phyloP scores from a whole-genome alignment of 1,284 basidiomycete genomes.

The Sporisorium graminicola region DNA sequence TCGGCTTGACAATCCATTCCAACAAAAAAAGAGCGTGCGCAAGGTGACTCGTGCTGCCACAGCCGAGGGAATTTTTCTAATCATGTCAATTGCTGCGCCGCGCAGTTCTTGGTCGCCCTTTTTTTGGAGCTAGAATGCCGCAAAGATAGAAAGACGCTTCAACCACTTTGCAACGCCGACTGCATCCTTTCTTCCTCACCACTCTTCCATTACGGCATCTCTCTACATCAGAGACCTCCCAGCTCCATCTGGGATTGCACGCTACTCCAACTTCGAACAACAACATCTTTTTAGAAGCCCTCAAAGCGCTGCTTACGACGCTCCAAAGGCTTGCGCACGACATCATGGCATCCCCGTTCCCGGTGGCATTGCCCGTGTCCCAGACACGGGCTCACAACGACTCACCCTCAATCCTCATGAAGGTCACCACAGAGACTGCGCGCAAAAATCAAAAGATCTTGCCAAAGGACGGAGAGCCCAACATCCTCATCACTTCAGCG shows the following conservation, averaged over 20 bases:
- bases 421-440: conserved; percentile 54
- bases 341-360: conserved; percentile 67
- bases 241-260: background rate
- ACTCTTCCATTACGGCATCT: background rate
- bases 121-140: background rate
- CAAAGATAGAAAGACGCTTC: background rate
- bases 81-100: background rate
- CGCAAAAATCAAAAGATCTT: conserved; percentile 57
- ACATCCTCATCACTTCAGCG: conserved; percentile 90
- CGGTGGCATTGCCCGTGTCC: conserved; percentile 55
- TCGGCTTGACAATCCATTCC: too few relatives aligned
- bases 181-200: background rate
- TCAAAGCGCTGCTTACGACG: conserved; percentile 6
- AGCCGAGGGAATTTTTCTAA: background rate
- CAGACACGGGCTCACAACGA: conserved; percentile 49
- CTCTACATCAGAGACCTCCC: background rate
- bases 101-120: background rate
- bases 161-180: background rate
- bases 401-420: conserved; percentile 58
- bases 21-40: background rate
- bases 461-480: conserved; percentile 60
- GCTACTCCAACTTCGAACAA: background rate
- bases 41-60: background rate
- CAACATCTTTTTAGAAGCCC: background rate
- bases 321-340: conserved; percentile 26